Evolutionary conservation across 768 basidiomycete genomes (phyloP).

Genomic region (Hypsizygus marmoreus): DNA sequence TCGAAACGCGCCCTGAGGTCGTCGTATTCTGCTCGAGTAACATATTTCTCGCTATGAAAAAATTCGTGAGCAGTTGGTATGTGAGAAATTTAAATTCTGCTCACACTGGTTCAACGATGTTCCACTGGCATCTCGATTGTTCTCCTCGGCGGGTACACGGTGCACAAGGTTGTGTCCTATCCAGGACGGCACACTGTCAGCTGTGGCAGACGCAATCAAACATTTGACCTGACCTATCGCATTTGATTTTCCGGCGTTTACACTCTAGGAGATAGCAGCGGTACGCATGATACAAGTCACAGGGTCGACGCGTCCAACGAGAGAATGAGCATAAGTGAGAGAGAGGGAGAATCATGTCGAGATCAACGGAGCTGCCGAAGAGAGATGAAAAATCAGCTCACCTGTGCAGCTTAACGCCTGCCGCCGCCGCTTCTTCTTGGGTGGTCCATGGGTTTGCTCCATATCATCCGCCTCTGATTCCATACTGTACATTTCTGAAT

Average conservation of each 20-base stretch:
- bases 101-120: slow-evolving; percentile 79
- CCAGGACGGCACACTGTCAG: slow-evolving; percentile 21
- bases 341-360: slow-evolving; percentile 13
- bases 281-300: slow-evolving; percentile 31
- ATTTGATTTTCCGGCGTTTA: slow-evolving; percentile 86
- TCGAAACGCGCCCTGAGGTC: slow-evolving; percentile 69
- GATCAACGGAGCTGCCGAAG: slow-evolving; percentile 25
- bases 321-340: slow-evolving; percentile 28
- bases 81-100: slow-evolving; percentile 32
- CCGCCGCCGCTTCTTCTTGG: slow-evolving; percentile 81
- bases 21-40: slow-evolving; percentile 75
- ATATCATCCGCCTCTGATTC: slow-evolving; percentile 64
- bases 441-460: slow-evolving; percentile 53
- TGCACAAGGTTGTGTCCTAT: slow-evolving; percentile 76
- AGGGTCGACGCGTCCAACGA: no score
- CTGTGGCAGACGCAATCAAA: slow-evolving; percentile 15
- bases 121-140: slow-evolving; percentile 81
- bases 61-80: slow-evolving; percentile 11
- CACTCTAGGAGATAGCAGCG: slow-evolving; percentile 55
- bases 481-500: slow-evolving; percentile 33
- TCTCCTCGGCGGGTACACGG: slow-evolving; percentile 82
- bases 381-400: slow-evolving; percentile 34
- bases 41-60: slow-evolving; percentile 70
- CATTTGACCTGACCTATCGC: slow-evolving; percentile 68
- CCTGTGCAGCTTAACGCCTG: slow-evolving; percentile 87